A percentile compares a stretch with the other conserved stretches of the same genome.
Evolutionary conservation across 2,329 filamentous ascomycete species (phyloP).

Genomic region (Cladophialophora yegresii): DNA sequence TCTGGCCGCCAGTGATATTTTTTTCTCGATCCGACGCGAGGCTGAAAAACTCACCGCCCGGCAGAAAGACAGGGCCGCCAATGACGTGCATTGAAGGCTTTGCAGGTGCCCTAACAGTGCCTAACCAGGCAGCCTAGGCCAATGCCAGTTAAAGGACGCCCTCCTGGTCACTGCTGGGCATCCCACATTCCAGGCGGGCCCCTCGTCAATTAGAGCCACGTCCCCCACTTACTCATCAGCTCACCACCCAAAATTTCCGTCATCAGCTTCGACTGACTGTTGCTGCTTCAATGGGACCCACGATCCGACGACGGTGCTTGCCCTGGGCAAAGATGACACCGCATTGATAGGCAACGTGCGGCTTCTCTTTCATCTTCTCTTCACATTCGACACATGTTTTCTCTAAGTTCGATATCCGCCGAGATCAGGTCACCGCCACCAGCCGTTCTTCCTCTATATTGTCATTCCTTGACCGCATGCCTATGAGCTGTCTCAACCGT

Average conservation of each 20-base stretch:
- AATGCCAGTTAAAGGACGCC: not conserved
- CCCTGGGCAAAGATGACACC: not conserved
- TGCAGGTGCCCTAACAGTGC: not conserved
- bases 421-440: not conserved
- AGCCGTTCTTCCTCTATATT: not conserved
- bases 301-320: not conserved
- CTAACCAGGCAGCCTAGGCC: not conserved
- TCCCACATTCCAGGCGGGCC: conserved; percentile 1
- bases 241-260: not conserved
- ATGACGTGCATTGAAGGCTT: conserved; percentile 1
- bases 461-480: conserved; percentile 7
- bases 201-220: not conserved
- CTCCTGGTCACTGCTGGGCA: not conserved
- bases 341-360: not conserved
- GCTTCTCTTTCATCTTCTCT: not conserved
- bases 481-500: not conserved
- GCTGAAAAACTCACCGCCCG: conserved; percentile 14
- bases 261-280: not conserved
- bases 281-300: not conserved
- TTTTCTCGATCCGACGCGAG: not conserved
- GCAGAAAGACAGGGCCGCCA: conserved; percentile 14
- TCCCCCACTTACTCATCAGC: conserved; percentile 9
- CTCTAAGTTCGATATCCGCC: not conserved
- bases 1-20: conserved; percentile 6
- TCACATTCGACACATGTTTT: not conserved